Evolutionary conservation across 2,329 filamentous ascomycete genomes (phyloP).

Genomic region (Colletotrichum sp.): DNA sequence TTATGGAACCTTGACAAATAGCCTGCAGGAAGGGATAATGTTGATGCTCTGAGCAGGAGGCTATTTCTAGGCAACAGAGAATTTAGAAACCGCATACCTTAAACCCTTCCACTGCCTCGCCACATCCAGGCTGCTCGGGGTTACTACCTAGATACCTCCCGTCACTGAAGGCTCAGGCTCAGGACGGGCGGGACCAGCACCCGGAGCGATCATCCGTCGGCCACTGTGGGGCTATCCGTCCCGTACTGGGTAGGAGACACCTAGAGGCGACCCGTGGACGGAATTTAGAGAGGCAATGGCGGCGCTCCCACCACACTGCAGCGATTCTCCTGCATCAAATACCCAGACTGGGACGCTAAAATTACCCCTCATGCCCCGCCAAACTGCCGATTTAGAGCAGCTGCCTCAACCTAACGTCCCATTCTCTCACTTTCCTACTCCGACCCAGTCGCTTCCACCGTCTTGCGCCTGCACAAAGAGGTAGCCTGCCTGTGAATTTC

Average conservation of each 20-base stretch:
- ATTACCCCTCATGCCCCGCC: constrained; percentile 22
- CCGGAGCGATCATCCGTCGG: background rate
- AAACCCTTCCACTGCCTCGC: background rate
- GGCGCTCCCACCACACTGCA: background rate
- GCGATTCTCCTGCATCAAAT: constrained; percentile 1
- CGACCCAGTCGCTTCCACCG: background rate
- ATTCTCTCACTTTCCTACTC: background rate
- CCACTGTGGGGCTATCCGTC: background rate
- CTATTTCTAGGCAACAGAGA: background rate
- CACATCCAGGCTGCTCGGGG: background rate
- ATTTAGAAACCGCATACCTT: background rate
- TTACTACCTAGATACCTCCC: background rate
- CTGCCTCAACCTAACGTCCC: background rate
- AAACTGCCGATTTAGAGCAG: constrained; percentile 16
- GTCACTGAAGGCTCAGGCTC: background rate
- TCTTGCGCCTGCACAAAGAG: background rate
- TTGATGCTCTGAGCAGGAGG: background rate
- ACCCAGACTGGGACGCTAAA: constrained; percentile 4
- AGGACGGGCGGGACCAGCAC: background rate
- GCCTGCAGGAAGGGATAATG: background rate
- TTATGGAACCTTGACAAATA: background rate
- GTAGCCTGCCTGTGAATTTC: background rate
- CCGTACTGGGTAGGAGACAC: background rate
- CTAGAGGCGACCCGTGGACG: background rate
- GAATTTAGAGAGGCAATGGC: background rate